Conservation (phyloP, 495 filamentous ascomycete genomes). For the Hypoxylon rickii region DNA sequence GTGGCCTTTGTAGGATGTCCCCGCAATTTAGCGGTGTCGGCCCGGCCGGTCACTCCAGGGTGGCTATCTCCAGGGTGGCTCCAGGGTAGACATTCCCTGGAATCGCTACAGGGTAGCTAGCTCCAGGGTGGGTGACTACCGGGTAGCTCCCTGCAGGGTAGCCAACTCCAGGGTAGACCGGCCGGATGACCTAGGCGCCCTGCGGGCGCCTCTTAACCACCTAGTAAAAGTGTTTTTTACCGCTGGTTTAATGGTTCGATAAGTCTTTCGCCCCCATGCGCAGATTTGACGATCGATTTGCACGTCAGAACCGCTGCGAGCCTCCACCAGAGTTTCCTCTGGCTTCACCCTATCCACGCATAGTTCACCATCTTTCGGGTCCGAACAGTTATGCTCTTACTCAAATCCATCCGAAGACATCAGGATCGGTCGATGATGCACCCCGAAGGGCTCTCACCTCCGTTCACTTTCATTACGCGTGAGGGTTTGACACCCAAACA, state of each 20-base stretch:
- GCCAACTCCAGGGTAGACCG: too few species aligned
- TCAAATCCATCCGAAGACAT: not conserved
- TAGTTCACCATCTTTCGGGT: not conserved
- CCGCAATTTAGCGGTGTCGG: too few species aligned
- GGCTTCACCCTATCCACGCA: not conserved
- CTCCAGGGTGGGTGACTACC: too few species aligned
- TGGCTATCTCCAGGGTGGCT: too few species aligned
- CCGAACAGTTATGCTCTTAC: not conserved
- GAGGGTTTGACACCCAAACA: not conserved
- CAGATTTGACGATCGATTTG: not conserved
- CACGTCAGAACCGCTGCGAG: not conserved
- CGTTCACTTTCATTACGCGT: not conserved
- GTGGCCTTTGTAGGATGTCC: too few species aligned
- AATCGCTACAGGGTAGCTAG: too few species aligned
- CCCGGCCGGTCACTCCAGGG: too few species aligned
- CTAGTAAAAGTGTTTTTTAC: too few species aligned
- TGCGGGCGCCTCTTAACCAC: too few species aligned
- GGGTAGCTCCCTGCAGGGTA: too few species aligned
- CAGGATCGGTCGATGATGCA: not conserved
- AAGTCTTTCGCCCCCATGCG: not conserved
- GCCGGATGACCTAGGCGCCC: too few species aligned
- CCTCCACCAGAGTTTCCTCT: not conserved
- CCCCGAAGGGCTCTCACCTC: not conserved
- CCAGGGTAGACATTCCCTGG: too few species aligned
- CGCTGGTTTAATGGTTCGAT: not conserved